Conservation (phyloP, 129 eudicot genomes). For the Glebionis coronaria region DNA sequence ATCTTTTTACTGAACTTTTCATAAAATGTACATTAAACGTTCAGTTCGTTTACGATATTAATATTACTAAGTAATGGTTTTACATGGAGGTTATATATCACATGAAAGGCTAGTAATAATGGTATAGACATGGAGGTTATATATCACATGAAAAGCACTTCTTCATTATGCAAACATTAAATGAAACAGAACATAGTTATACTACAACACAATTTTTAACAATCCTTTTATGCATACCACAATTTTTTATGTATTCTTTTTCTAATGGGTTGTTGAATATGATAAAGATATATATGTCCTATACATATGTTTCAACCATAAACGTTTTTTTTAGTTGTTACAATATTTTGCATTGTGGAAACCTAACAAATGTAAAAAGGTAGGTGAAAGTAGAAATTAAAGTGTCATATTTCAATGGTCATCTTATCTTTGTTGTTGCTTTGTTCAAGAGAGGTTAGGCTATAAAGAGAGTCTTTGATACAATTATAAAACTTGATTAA, state of each 20-base stretch:
- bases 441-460: not conserved
- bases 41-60: too few relatives aligned
- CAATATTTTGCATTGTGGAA: not conserved
- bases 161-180: not conserved
- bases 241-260: too few relatives aligned
- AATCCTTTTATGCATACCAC: too few relatives aligned
- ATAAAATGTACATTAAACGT: too few relatives aligned
- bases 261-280: too few relatives aligned
- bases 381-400: not conserved
- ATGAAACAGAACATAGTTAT: not conserved
- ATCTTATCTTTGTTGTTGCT: not conserved
- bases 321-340: too few relatives aligned
- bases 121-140: not conserved
- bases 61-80: too few relatives aligned
- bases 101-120: not conserved
- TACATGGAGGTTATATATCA: too few relatives aligned
- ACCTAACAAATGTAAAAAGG: not conserved
- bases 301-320: too few relatives aligned
- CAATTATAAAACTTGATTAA: slow-evolving; percentile 1
- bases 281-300: too few relatives aligned
- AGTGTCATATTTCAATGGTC: not conserved
- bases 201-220: too few relatives aligned
- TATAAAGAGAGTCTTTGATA: slow-evolving; percentile 1
- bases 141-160: not conserved
- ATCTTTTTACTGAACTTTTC: too few relatives aligned